Evolutionary conservation across 306 rosid genomes (phyloP), one percentile per base, ranked within the genome.

Genomic region (Ceratonia siliqua): DNA sequence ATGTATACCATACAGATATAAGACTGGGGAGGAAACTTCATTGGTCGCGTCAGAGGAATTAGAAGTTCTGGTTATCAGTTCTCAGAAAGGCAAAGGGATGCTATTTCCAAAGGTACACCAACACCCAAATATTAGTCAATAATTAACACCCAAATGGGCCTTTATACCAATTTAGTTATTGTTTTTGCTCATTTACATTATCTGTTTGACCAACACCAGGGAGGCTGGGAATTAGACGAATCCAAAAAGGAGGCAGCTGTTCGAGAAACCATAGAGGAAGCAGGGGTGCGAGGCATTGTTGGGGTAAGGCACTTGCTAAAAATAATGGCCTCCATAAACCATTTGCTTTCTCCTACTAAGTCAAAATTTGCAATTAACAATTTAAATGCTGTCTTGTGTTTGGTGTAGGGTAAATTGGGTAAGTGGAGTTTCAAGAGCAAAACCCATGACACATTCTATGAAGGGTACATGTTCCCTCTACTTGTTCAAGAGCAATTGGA

Each of bases 391-490:
- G 5, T 6, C 20, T 28, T 41, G 11, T 57, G 35, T 14, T 62
- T 69, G 25, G 14, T 74, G 78, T 87, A 92, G 98, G 65, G 78
- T 33, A 80, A 87, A 79, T 50, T 92, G 83, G 98, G 96, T 6
- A 78, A 84, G 41, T 92, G 98, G 98, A 87, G 85, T 67, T 92
- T 92, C 91, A 90, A 87, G 84, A 85, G 98, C 90, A 92, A 87
- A 86, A 85, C 85, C 72, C 78, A 85, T 50, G 94, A 83, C 33
- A 46, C 94, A 7, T 63, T 64, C 45, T 87, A 90, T 32, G 92
- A 88, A 65, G 96, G 96, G n/a, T 90, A 84, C 89, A 90, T 92
- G 98, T 92, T 90, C 85, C 98, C 98, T 75, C 70, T 92, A 21
- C 92, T 45, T 56, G 96, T 92, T 42, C 77, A 87, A 78, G 96